A percentile compares a stretch with the other conserved stretches of the same genome.
These are phyloP conservation scores for Mortierella sp. DNA, from an alignment of 371 early-diverging fungal genomes.

Conservation along the genomic window DNA sequence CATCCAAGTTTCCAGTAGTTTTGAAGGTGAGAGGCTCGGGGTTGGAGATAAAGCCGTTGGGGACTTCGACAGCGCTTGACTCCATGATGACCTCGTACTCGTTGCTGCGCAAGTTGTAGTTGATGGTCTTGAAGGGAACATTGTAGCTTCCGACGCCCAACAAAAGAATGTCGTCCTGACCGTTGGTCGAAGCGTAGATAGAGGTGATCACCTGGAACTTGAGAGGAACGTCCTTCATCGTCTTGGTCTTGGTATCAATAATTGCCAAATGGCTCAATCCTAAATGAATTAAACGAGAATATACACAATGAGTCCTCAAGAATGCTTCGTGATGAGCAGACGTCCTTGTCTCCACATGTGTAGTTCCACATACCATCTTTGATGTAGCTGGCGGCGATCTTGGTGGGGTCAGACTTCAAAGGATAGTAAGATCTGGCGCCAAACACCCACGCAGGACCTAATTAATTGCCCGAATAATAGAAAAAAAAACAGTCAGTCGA, in stretches of 20 bases:
- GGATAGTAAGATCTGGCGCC: slow-evolving; percentile 56
- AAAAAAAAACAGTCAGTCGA: not conserved
- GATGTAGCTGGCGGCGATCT: slow-evolving; percentile 59
- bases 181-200: slow-evolving; percentile 25
- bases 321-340: not conserved
- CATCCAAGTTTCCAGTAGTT: slow-evolving; percentile 62
- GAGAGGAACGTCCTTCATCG: slow-evolving; percentile 58
- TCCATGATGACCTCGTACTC: slow-evolving; percentile 36
- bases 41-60: slow-evolving; percentile 67
- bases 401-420: slow-evolving; percentile 60
- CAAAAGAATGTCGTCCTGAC: slow-evolving; percentile 37
- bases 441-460: slow-evolving; percentile 55
- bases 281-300: not conserved
- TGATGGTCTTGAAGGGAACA: slow-evolving; percentile 32
- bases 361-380: slow-evolving; percentile 26
- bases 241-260: slow-evolving; percentile 62
- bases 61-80: slow-evolving; percentile 47
- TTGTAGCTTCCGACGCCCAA: slow-evolving; percentile 42
- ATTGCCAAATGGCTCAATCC: slow-evolving; percentile 60
- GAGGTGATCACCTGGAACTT: slow-evolving; percentile 43
- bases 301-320: not conserved
- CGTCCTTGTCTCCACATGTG: not conserved
- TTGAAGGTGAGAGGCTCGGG: slow-evolving; percentile 76
- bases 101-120: slow-evolving; percentile 47
- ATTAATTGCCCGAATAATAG: not conserved